Evolutionary conservation across 306 rosid species (phyloP).

Genomic region (Cajanus cajan): DNA sequence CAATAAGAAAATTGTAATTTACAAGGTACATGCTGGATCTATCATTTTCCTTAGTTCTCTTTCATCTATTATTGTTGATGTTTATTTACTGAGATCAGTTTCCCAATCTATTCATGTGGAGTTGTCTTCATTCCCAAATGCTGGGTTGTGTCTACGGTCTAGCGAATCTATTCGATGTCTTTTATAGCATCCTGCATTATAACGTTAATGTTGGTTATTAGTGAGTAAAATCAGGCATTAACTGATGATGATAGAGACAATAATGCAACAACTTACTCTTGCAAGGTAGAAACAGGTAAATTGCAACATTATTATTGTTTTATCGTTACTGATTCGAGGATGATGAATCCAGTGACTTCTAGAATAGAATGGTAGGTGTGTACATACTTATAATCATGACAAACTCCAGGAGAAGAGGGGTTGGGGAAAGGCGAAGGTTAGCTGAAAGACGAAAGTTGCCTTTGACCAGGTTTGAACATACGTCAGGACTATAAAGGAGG

Average conservation of each 20-base stretch:
- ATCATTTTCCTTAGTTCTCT: conserved; percentile 19
- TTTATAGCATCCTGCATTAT: conserved; percentile 52
- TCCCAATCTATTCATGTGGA: neutral
- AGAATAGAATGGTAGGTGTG: neutral
- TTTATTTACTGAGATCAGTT: conserved; percentile 27
- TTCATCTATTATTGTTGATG: neutral
- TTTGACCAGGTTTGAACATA: neutral
- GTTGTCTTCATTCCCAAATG: conserved; percentile 31
- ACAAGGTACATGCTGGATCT: conserved; percentile 22
- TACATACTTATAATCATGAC: neutral
- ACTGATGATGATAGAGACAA: neutral
- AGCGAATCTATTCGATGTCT: conserved; percentile 38
- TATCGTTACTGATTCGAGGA: neutral
- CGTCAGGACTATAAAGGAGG: neutral
- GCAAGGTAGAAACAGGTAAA: conserved; percentile 9
- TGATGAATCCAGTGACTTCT: neutral
- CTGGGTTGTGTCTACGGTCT: conserved; percentile 14
- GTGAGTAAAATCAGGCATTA: neutral
- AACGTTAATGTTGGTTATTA: neutral
- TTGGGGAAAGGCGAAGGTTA: neutral
- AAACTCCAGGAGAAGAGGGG: neutral
- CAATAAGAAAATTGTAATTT: conserved; percentile 33
- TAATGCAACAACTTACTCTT: neutral
- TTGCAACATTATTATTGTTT: neutral
- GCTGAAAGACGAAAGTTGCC: neutral